Base-by-base conservation (phyloP, 257 asterid species). In the Mentha longifolia region DNA sequence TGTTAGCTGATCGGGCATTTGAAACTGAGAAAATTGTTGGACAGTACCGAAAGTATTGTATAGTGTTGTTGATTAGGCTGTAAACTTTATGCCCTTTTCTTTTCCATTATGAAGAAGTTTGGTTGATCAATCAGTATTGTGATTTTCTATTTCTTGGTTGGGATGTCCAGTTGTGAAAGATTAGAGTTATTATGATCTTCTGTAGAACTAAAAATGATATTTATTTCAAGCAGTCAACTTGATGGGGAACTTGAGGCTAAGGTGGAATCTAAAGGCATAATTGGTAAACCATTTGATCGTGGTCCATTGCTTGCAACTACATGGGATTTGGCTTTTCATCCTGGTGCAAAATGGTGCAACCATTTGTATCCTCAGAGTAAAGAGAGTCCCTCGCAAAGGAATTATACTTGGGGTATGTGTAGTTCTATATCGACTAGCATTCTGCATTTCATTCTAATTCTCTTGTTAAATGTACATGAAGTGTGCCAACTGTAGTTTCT, bases 151-250 rank as follows among this genome's bases (percentile, higher is more conserved):
- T 51, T 12, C 70, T 50, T 61, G 33, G 58, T 59, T 15, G 15
- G 19, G 14, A 15, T 16, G 61, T 41, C 15, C 7, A 35, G 8
- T 39, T 71, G 42, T 39, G 60, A 58, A 57, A 10, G 73, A 58
- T 12, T 31, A 42, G 37, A 9, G 57, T 33, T 15, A 16, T 7
- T 43, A 20, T 55, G 68, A 22, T 62, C 14, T 42, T 49, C 46
- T 11, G 55, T 62, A 13, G 25, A 42, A 52, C n/a, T 67, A 60
- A 61, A 74, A 46, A 35, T 70, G 39, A 59, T 59, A 46, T 45
- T 15, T 39, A 25, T 72, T 33, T 52, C 54, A 46, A 70, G 42
- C 69, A 86, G 89, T 43, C 67, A 75, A 74, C 71, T 82, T 54
- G 39, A 74, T 64, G 86, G 56, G 43, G 83, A 14, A 68, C 55